Evolutionary conservation across 129 eudicot species (phyloP).

Genomic region (Smallanthus sonchifolius): DNA sequence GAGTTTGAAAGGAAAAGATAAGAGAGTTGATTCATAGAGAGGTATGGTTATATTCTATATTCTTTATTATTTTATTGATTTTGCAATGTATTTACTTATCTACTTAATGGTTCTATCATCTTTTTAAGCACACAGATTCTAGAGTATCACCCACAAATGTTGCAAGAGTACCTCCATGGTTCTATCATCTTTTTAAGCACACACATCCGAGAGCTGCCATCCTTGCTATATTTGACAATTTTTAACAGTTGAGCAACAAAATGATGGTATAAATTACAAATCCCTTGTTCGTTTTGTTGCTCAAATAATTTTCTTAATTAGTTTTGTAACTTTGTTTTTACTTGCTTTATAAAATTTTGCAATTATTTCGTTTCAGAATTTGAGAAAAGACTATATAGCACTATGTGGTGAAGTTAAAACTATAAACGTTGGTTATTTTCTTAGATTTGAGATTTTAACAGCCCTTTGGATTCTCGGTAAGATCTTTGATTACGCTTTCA

Average conservation of each 20-base stretch:
- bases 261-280: constrained; percentile 42
- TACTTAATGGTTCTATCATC: constrained; percentile 34
- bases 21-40: constrained; percentile 87
- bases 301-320: too few relatives aligned
- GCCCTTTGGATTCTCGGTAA: constrained; percentile 73
- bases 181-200: too few relatives aligned
- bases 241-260: constrained; percentile 53
- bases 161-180: constrained; percentile 91
- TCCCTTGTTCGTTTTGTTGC: background rate
- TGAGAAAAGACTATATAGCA: constrained; percentile 58
- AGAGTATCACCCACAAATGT: constrained; percentile 98
- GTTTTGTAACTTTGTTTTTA: background rate
- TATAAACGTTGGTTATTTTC: constrained; percentile 54
- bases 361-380: constrained; percentile 38
- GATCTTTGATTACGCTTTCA: constrained; percentile 19
- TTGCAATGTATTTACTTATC: background rate
- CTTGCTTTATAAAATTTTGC: background rate
- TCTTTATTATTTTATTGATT: background rate
- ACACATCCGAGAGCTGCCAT: constrained; percentile 44
- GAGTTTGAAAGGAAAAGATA: constrained; percentile 80
- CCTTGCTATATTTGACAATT: constrained; percentile 52
- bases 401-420: constrained; percentile 71
- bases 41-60: constrained; percentile 41
- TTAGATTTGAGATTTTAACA: constrained; percentile 57
- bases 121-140: constrained; percentile 64